phyloP scores from a whole-genome alignment of 257 asterid genomes.

The Salvia hispanica region DNA sequence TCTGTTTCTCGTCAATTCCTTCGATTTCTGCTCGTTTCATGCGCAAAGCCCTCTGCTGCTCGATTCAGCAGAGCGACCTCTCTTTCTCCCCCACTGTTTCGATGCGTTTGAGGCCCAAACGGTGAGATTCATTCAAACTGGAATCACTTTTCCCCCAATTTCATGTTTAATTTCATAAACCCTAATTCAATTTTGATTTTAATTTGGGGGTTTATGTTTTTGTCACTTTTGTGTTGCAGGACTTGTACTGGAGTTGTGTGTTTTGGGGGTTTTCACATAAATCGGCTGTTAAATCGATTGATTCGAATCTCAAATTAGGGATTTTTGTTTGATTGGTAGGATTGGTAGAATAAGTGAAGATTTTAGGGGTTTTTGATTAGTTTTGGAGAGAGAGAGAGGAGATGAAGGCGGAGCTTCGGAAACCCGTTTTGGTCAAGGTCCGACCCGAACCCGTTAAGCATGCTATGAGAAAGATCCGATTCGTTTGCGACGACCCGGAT shows the following conservation, averaged over 20 bases:
- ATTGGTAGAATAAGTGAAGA: too few species aligned
- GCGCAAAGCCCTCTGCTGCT: slow-evolving; percentile 62
- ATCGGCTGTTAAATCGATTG: slow-evolving; percentile 43
- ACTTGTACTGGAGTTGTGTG: slow-evolving; percentile 89
- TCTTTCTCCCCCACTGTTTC: slow-evolving; percentile 57
- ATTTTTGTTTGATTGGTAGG: slow-evolving; percentile 19
- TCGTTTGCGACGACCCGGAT: slow-evolving; percentile 69
- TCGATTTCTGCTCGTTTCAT: slow-evolving; percentile 41
- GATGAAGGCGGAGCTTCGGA: slow-evolving; percentile 47
- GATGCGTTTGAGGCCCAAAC: slow-evolving; percentile 99
- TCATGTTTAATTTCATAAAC: neutral
- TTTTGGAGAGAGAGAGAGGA: neutral
- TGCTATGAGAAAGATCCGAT: slow-evolving; percentile 48
- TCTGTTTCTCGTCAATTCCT: slow-evolving; percentile 40
- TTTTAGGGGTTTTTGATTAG: slow-evolving; percentile 32
- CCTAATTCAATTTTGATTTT: neutral
- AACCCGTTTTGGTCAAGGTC: slow-evolving; percentile 26
- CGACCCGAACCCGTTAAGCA: slow-evolving; percentile 31
- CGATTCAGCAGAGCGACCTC: slow-evolving; percentile 52
- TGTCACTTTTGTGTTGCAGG: slow-evolving; percentile 52
- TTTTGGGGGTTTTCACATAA: slow-evolving; percentile 93
- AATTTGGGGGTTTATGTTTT: slow-evolving; percentile 11
- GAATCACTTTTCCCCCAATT: neutral
- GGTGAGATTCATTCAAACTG: slow-evolving; percentile 40
- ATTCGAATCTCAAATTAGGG: neutral